These are phyloP conservation scores for Alternaria ethzedia DNA, from an alignment of 2,329 filamentous ascomycete genomes.

Conservation along the genomic window DNA sequence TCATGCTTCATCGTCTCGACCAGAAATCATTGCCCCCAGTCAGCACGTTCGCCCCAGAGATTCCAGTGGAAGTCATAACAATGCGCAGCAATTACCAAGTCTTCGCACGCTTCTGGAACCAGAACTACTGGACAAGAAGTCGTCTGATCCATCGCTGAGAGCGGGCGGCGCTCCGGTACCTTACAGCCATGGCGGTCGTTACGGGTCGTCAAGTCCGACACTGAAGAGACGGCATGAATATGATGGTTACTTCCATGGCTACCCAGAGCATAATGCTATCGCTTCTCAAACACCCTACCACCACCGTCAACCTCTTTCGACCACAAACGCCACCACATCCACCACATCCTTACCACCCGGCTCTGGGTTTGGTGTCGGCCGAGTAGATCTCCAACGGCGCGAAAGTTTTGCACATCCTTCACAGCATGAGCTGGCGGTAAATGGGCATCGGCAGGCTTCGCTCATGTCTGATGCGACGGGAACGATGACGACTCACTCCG, in stretches of 20 bases:
- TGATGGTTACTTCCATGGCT: constrained; percentile 37
- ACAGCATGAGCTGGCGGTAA: constrained; percentile 29
- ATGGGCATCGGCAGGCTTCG: constrained; percentile 31
- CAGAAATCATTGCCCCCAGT: constrained; percentile 30
- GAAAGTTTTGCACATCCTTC: constrained; percentile 28
- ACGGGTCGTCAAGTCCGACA: constrained; percentile 42
- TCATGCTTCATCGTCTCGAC: constrained; percentile 34
- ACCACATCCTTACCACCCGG: constrained; percentile 30
- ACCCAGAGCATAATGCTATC: constrained; percentile 36
- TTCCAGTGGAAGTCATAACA: constrained; percentile 31
- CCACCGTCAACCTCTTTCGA: constrained; percentile 32
- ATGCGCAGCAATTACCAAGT: constrained; percentile 46
- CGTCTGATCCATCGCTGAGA: constrained; percentile 32
- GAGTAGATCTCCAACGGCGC: constrained; percentile 31
- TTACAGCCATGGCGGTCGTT: constrained; percentile 29
- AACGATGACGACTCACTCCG: constrained; percentile 19
- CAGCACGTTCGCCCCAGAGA: constrained; percentile 37
- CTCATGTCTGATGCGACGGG: constrained; percentile 32
- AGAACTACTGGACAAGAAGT: constrained; percentile 43
- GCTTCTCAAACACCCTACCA: constrained; percentile 36
- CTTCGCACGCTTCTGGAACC: constrained; percentile 48
- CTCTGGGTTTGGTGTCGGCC: constrained; percentile 27
- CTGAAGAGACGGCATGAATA: constrained; percentile 47
- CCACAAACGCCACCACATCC: constrained; percentile 28
- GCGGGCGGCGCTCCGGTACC: constrained; percentile 25